phyloP scores from a whole-genome alignment of 345 rosid genomes.

The Boechera divaricarpa region DNA sequence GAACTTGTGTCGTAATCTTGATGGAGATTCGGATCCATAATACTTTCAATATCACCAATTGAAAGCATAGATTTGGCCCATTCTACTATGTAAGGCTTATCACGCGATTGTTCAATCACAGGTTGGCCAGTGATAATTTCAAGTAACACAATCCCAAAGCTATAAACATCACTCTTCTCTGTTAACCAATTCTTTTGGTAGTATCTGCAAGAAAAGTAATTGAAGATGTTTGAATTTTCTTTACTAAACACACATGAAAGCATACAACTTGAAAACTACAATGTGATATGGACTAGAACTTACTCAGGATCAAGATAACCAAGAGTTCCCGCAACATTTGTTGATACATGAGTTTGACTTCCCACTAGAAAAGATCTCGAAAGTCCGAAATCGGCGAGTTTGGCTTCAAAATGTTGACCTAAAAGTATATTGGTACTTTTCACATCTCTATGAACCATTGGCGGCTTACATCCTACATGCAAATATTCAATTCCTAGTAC shows the following conservation, averaged over 20 bases:
- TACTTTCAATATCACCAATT: conserved; percentile 34
- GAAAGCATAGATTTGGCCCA: conserved; percentile 33
- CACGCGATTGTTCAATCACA: conserved; percentile 26
- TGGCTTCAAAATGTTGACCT: conserved; percentile 45
- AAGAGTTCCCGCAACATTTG: conserved; percentile 35
- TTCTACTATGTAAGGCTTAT: conserved; percentile 33
- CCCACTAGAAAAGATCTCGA: conserved; percentile 47
- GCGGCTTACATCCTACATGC: conserved; percentile 56
- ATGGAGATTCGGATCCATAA: conserved; percentile 39
- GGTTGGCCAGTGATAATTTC: conserved; percentile 50
- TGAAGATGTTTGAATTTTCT: background rate
- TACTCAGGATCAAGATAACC: conserved; percentile 65
- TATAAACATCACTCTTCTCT: conserved; percentile 57
- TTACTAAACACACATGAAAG: background rate
- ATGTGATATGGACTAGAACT: conserved; percentile 1
- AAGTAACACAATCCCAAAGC: conserved; percentile 54
- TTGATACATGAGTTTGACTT: conserved; percentile 36
- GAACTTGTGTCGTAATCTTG: conserved; percentile 27
- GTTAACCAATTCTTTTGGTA: conserved; percentile 41
- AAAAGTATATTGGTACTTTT: conserved; percentile 55
- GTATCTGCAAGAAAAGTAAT: conserved; percentile 40
- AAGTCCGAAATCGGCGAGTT: conserved; percentile 57
- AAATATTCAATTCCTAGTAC: conserved; percentile 49
- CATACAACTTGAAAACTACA: background rate
- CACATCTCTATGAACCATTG: conserved; percentile 56